Evolutionary conservation across 495 filamentous ascomycete species (phyloP), one percentile per base, ranked within the genome.

Genomic region (Aspergillus homomorphus): DNA sequence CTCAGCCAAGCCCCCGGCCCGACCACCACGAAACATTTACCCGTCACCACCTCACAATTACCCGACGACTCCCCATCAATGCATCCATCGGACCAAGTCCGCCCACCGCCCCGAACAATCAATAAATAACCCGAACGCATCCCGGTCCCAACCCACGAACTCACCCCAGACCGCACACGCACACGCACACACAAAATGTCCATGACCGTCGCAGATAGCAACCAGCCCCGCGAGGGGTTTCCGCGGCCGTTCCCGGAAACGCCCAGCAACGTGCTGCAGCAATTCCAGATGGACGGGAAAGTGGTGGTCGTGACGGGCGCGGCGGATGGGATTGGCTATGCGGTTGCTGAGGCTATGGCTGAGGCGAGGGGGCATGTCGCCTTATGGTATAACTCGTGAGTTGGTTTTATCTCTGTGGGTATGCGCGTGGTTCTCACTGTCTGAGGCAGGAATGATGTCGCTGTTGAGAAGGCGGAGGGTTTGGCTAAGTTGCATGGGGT

Each of bases 381-480:
- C 2, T 18, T 75, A 60, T 75, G 73, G 73, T 75, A 75, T 55
- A 71, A 75, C 45, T 73, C 73, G 73, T 75, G 54, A 51, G 73
- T 71, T 8, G 20, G 1, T 23, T 4, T 18, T 8, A 16, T 18
- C 48, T 20, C 20, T 33, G 18, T n/a, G 33, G 18, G 45, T 21
- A n/a, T n/a, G n/a, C n/a, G n/a, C n/a, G n/a, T n/a, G n/a, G n/a
- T 57, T 10, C 54, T 45, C 9, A n/a, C 23, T 38, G 16, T 21
- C 10, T 41, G 2, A 6, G 14, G 8, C 21, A 75, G 73, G 19
- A 75, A 75, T 54, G 54, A 71, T 10, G 64, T 53, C 33, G 73
- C 73, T 0, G 48, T 79, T 42, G 52, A 67, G 20, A 75, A 71
- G 22, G 66, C 71, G 1, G 44, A 72, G 53, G 41, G 52, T 1